Evolutionary conservation across 208 protist genomes (phyloP).

Genomic region (Acanthamoeba castellanii): DNA sequence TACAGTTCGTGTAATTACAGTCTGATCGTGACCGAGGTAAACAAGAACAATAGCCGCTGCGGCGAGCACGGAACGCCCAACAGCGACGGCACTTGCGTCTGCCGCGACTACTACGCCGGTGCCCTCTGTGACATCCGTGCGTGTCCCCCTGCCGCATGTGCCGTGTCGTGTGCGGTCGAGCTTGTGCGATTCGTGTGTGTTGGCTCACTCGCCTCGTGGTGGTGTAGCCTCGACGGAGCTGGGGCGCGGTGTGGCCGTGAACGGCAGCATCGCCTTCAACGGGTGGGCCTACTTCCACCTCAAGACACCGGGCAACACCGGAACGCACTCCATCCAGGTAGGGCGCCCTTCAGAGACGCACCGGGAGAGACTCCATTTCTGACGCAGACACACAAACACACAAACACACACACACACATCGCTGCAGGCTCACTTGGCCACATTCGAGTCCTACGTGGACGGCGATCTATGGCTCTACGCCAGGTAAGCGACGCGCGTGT

Average conservation of each 20-base stretch:
- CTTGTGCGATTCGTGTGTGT: too few species aligned
- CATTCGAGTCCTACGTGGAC: background rate
- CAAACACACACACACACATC: too few species aligned
- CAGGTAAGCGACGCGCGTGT: constrained; percentile 14
- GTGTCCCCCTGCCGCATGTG: background rate
- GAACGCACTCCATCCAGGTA: constrained; percentile 50
- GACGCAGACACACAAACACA: too few species aligned
- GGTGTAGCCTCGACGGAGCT: background rate
- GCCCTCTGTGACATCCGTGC: background rate
- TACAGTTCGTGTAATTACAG: constrained; percentile 23
- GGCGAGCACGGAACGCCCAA: constrained; percentile 11
- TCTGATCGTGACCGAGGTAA: background rate
- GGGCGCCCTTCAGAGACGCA: background rate
- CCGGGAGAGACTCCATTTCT: too few species aligned
- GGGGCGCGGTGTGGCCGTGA: background rate
- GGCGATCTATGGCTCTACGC: constrained; percentile 62
- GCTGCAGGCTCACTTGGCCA: background rate
- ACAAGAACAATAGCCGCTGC: background rate
- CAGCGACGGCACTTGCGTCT: constrained; percentile 62
- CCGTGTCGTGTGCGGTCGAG: background rate
- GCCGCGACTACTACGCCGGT: constrained; percentile 5
- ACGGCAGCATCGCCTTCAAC: background rate
- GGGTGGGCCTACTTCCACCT: constrained; percentile 38
- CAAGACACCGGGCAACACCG: background rate
- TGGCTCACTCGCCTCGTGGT: background rate